phyloP scores from a whole-genome alignment of 164 flowering plant genomes.

The Magnolia kwangsiensis region DNA sequence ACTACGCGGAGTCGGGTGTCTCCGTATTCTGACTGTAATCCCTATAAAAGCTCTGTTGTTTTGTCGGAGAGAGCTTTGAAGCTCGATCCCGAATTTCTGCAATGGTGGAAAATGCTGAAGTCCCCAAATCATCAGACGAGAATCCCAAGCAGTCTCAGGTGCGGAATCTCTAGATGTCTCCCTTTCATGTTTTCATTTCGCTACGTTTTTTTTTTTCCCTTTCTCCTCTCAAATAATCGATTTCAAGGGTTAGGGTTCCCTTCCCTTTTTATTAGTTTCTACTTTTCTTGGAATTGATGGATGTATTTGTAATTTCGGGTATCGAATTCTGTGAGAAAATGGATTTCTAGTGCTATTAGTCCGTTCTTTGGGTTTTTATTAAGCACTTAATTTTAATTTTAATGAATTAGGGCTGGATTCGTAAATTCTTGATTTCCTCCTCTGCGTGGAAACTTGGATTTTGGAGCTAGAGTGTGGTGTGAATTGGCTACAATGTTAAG shows the following conservation, averaged over 20 bases:
- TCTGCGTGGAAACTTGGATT: background rate
- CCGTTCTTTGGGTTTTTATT: background rate
- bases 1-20: too few relatives aligned
- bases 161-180: background rate
- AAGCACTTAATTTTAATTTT: background rate
- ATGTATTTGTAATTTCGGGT: background rate
- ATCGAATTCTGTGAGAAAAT: background rate
- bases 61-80: background rate
- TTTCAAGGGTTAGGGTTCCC: background rate
- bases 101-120: conserved; percentile 20
- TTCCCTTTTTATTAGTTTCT: background rate
- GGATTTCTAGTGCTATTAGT: background rate
- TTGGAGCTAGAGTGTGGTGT: background rate
- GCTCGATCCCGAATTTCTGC: background rate
- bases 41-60: background rate
- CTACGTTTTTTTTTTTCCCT: background rate
- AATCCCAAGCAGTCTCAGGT: conserved; percentile 15
- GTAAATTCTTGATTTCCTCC: background rate
- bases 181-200: background rate
- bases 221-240: background rate
- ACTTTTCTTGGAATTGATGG: background rate
- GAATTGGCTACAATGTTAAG: background rate
- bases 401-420: background rate
- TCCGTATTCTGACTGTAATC: too few relatives aligned
- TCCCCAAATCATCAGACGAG: conserved; percentile 9